Evolutionary conservation across 2,329 filamentous ascomycete species (phyloP).

Genomic region (Cordyceps tenuipes): DNA sequence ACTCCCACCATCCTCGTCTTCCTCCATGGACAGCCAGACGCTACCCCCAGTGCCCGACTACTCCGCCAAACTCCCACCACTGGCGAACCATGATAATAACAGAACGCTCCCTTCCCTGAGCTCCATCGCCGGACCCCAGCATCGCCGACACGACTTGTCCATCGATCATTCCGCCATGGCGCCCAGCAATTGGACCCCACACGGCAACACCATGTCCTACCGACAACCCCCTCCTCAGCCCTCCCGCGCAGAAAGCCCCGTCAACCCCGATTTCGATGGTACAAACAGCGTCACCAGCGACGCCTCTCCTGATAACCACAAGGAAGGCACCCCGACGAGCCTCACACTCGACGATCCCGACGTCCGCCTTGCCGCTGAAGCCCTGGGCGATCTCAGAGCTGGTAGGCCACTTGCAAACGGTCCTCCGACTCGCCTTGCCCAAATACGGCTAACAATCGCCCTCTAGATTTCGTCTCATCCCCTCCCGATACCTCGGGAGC

Average conservation of each 20-base stretch:
- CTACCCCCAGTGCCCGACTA: conserved; percentile 18
- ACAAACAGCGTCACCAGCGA: conserved; percentile 33
- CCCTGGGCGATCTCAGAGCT: conserved; percentile 64
- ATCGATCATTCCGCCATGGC: conserved; percentile 10
- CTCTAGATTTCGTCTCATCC: conserved; percentile 57
- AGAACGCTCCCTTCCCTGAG: conserved; percentile 29
- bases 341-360: conserved; percentile 58
- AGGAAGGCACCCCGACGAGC: conserved; percentile 38
- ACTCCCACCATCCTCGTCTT: background rate
- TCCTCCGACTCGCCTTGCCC: background rate
- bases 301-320: conserved; percentile 39
- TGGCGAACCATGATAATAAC: conserved; percentile 20
- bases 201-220: conserved; percentile 41
- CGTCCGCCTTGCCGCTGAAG: conserved; percentile 64
- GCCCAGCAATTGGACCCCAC: conserved; percentile 18
- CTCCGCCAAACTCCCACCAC: conserved; percentile 19
- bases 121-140: conserved; percentile 25
- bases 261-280: conserved; percentile 40
- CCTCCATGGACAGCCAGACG: conserved; percentile 1
- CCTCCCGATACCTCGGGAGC: conserved; percentile 41
- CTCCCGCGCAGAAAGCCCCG: conserved; percentile 34
- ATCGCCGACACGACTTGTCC: conserved; percentile 15
- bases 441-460: conserved; percentile 12
- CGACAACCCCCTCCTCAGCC: conserved; percentile 19
- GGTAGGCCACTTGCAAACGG: conserved; percentile 45